phyloP scores from a whole-genome alignment of 257 asterid species.

The Primulina huaijiensis region DNA sequence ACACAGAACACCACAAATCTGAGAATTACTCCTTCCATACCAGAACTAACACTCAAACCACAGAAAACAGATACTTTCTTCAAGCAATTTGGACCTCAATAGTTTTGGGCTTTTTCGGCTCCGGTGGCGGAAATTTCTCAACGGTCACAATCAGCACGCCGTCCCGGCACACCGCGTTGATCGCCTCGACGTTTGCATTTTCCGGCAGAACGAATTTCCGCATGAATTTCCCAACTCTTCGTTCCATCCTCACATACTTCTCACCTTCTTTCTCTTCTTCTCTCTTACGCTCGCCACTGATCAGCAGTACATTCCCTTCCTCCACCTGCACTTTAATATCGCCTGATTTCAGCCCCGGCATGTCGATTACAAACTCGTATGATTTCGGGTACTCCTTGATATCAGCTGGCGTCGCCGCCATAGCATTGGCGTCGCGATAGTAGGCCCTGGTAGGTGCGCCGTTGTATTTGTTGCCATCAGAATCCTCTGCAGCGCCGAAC shows the following conservation, averaged over 20 bases:
- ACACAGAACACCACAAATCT: too few relatives aligned
- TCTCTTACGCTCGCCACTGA: constrained; percentile 67
- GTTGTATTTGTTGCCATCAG: constrained; percentile 25
- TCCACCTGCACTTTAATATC: constrained; percentile 74
- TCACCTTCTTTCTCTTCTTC: constrained; percentile 55
- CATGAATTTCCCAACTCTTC: constrained; percentile 68
- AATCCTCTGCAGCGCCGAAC: constrained; percentile 40
- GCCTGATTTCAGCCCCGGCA: constrained; percentile 75
- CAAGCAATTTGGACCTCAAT: constrained; percentile 62
- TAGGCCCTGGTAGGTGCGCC: constrained; percentile 52
- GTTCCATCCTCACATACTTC: constrained; percentile 69
- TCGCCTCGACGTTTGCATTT: constrained; percentile 56
- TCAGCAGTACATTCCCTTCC: constrained; percentile 51
- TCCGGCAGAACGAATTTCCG: constrained; percentile 77
- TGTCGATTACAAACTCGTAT: constrained; percentile 59
- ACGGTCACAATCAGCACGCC: constrained; percentile 75
- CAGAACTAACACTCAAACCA: too few relatives aligned
- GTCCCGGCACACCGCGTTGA: constrained; percentile 68
- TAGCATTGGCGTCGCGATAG: constrained; percentile 71
- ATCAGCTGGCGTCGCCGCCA: constrained; percentile 83
- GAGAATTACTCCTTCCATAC: too few relatives aligned
- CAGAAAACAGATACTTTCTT: not conserved
- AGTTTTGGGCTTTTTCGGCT: constrained; percentile 78
- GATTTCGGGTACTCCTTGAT: constrained; percentile 55
- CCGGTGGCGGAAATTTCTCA: constrained; percentile 77